These are phyloP conservation scores for Raphidocelis subcapitata DNA, from an alignment of 139 green algal genomes.

Conservation along the genomic window DNA sequence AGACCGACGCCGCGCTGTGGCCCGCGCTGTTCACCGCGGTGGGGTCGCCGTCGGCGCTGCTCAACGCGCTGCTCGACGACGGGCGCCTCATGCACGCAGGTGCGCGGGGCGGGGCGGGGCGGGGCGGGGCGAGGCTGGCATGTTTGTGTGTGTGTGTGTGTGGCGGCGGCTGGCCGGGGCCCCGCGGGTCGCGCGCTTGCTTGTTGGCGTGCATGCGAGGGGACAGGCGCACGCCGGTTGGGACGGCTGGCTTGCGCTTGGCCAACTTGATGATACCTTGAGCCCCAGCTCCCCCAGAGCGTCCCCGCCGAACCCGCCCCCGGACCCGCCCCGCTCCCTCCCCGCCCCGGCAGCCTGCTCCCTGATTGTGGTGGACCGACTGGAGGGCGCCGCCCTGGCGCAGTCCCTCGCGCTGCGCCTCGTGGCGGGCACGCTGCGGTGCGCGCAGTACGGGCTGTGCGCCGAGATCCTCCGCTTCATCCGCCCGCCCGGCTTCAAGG, in stretches of 20 bases:
- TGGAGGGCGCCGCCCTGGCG: constrained; percentile 64
- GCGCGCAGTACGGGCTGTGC: constrained; percentile 64
- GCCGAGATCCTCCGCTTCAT: constrained; percentile 84
- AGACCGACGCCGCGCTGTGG: constrained; percentile 94
- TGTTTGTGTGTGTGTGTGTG: too few relatives aligned
- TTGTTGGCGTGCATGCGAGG: constrained; percentile 76
- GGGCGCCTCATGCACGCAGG: constrained; percentile 63
- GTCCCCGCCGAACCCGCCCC: too few relatives aligned
- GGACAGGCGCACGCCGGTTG: too few relatives aligned
- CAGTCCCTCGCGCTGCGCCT: constrained; percentile 65
- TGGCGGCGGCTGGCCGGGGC: too few relatives aligned
- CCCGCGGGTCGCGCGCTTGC: constrained; percentile 61
- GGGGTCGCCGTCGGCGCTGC: constrained; percentile 65
- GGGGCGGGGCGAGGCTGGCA: too few relatives aligned
- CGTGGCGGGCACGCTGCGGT: constrained; percentile 52
- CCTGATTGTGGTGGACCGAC: constrained; percentile 76
- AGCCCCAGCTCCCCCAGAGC: too few relatives aligned
- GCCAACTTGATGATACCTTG: too few relatives aligned
- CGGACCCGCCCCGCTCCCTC: too few relatives aligned
- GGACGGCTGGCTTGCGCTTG: too few relatives aligned
- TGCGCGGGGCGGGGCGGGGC: too few relatives aligned
- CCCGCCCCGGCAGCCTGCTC: too few relatives aligned
- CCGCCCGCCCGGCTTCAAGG: constrained; percentile 48
- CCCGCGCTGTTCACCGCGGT: constrained; percentile 87
- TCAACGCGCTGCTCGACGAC: constrained; percentile 60